Conservation (phyloP, 768 basidiomycete species). For the Erythrobasidium yunnanense region DNA sequence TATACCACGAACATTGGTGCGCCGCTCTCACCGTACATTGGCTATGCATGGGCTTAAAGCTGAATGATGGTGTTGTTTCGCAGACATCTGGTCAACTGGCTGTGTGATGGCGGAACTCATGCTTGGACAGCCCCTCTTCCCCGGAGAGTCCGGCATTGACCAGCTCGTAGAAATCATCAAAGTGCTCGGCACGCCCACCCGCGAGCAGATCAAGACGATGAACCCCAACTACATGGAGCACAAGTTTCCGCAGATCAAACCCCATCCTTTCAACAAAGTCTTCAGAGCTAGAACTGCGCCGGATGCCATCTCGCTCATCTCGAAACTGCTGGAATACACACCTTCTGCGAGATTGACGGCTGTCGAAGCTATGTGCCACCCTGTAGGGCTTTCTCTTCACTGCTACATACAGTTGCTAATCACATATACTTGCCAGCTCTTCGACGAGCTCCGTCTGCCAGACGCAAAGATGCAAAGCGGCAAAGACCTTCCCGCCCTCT, state of each 20-base stretch:
- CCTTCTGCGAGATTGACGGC: conserved; percentile 82
- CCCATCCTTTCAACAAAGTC: conserved; percentile 98
- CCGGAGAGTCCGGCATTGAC: conserved; percentile 80
- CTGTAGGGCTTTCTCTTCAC: conserved; percentile 21
- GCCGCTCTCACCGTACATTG: conserved; percentile 38
- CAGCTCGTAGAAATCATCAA: conserved; percentile 99
- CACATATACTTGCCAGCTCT: conserved; percentile 51
- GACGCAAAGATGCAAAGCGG: conserved; percentile 93
- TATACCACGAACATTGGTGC: conserved; percentile 97
- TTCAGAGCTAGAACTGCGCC: conserved; percentile 94
- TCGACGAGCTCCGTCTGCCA: conserved; percentile 84
- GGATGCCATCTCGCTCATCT: conserved; percentile 91
- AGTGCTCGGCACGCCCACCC: conserved; percentile 91
- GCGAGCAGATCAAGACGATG: conserved; percentile 99
- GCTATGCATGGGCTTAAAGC: not conserved
- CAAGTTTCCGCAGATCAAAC: conserved; percentile 99
- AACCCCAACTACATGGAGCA: conserved; percentile 99
- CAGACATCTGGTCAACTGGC: conserved; percentile 98
- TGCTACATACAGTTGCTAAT: not conserved
- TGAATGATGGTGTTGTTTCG: not conserved
- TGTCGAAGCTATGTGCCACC: conserved; percentile 77
- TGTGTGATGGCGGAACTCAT: conserved; percentile 99
- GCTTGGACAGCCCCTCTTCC: conserved; percentile 97
- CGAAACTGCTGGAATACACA: conserved; percentile 94
- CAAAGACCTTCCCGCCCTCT: conserved; percentile 84